Percentiles rank a stretch among this genome's conserved stretches.
Evolutionary conservation across 768 basidiomycete species (phyloP).

Genomic region (Tulasnella sp.): DNA sequence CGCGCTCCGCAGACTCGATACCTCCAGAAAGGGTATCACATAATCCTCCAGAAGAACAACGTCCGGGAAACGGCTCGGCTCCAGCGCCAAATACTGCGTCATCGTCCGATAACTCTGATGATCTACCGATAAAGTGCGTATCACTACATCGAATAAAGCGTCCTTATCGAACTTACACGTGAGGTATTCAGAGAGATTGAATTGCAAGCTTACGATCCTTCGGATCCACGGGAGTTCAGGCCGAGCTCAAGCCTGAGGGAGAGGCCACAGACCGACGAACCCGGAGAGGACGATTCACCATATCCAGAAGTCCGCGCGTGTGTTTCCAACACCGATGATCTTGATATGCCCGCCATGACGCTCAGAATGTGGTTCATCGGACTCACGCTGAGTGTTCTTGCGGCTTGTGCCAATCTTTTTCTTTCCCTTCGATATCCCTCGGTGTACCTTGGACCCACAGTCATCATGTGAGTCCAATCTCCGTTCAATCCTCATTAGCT

Average conservation of each 20-base stretch:
- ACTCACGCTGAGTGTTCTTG: conserved; percentile 38
- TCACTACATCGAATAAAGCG: too few relatives aligned
- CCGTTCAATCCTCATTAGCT: conserved; percentile 29
- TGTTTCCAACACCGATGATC: conserved; percentile 97
- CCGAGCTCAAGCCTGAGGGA: neutral
- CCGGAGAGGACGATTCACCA: conserved; percentile 79
- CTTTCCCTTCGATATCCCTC: conserved; percentile 91
- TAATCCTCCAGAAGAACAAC: too few relatives aligned
- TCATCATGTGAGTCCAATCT: conserved; percentile 46
- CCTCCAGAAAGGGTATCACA: too few relatives aligned
- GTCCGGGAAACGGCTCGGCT: too few relatives aligned
- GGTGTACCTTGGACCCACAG: conserved; percentile 67
- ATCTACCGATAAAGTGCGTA: too few relatives aligned
- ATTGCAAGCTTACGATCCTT: too few relatives aligned
- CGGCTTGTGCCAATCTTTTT: conserved; percentile 71
- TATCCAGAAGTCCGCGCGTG: conserved; percentile 94
- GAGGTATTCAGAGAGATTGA: too few relatives aligned
- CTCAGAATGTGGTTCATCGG: conserved; percentile 88
- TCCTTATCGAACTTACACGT: too few relatives aligned
- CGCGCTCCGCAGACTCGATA: too few relatives aligned
- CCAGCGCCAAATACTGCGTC: too few relatives aligned
- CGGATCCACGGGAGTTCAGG: too few relatives aligned
- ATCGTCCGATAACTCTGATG: too few relatives aligned
- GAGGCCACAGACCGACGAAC: neutral
- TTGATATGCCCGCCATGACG: conserved; percentile 95